Percentiles rank a stretch among this genome's conserved stretches.
Evolutionary conservation across 257 asterid species (phyloP).

Genomic region (Solanum ahanhuiri): DNA sequence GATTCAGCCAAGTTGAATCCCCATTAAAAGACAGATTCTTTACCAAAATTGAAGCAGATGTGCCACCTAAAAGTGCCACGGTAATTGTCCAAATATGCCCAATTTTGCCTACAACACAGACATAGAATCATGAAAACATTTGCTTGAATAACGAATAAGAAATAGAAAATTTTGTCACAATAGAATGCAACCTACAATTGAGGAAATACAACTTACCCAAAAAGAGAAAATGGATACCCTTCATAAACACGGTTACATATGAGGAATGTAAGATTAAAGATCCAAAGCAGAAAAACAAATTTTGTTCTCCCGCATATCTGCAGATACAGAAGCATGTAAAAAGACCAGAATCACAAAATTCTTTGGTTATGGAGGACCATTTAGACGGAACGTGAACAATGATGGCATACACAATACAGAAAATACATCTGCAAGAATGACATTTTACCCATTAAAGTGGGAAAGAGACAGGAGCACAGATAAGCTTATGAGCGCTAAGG

Average conservation of each 20-base stretch:
- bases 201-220: not conserved
- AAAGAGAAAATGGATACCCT: constrained; percentile 1
- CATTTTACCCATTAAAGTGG: not conserved
- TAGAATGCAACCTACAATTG: not conserved
- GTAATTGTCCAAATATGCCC: constrained; percentile 69
- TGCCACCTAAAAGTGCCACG: constrained; percentile 99
- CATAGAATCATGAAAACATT: constrained; percentile 3
- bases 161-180: not conserved
- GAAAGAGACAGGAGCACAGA: not conserved
- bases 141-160: not conserved
- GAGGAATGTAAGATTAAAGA: not conserved
- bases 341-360: not conserved
- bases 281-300: not conserved
- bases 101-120: constrained; percentile 38
- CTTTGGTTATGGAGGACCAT: not conserved
- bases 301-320: not conserved
- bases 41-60: constrained; percentile 96
- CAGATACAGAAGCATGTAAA: not conserved
- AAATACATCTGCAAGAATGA: not conserved
- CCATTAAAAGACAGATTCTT: constrained; percentile 6
- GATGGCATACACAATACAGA: not conserved
- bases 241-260: not conserved
- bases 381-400: not conserved
- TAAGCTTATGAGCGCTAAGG: no score
- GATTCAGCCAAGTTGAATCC: not conserved